Evolutionary conservation across 441 rosid species (phyloP).

Genomic region (Adansonia rubrostipa): DNA sequence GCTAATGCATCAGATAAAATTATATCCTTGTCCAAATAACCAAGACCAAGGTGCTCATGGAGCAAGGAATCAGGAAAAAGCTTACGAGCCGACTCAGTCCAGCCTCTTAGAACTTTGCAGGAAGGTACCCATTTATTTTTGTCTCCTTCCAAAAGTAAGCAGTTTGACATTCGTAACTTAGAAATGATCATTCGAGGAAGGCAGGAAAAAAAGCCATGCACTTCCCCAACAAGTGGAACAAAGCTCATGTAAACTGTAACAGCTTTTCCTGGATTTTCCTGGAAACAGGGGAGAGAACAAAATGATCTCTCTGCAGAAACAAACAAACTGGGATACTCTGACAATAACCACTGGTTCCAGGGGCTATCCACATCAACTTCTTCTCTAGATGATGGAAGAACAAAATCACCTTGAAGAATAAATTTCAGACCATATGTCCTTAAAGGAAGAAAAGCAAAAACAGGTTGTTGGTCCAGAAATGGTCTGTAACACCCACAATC

Average conservation of each 20-base stretch:
- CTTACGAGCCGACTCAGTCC: constrained; percentile 70
- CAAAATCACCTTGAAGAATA: constrained; percentile 94
- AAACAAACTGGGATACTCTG: constrained; percentile 80
- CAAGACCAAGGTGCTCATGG: constrained; percentile 83
- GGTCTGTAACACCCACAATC: constrained; percentile 67
- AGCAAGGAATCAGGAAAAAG: constrained; percentile 72
- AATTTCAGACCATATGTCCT: constrained; percentile 97
- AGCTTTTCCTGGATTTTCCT: constrained; percentile 79
- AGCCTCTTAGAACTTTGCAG: constrained; percentile 86
- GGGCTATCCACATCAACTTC: constrained; percentile 96
- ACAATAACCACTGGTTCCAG: constrained; percentile 96
- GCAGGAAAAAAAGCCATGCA: constrained; percentile 88
- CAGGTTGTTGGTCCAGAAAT: constrained; percentile 79
- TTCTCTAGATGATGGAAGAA: constrained; percentile 97
- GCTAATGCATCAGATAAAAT: constrained; percentile 81
- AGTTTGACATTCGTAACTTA: constrained; percentile 67
- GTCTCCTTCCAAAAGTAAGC: constrained; percentile 87
- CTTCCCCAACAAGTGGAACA: constrained; percentile 91
- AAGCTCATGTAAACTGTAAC: constrained; percentile 85
- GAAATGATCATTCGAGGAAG: constrained; percentile 82
- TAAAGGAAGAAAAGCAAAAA: constrained; percentile 97
- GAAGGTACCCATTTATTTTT: constrained; percentile 80
- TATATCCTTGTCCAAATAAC: constrained; percentile 77
- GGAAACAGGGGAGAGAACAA: constrained; percentile 85
- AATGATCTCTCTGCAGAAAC: constrained; percentile 67